These are phyloP conservation scores for Tulasnella calospora DNA, from an alignment of 768 basidiomycete genomes.

Conservation along the genomic window DNA sequence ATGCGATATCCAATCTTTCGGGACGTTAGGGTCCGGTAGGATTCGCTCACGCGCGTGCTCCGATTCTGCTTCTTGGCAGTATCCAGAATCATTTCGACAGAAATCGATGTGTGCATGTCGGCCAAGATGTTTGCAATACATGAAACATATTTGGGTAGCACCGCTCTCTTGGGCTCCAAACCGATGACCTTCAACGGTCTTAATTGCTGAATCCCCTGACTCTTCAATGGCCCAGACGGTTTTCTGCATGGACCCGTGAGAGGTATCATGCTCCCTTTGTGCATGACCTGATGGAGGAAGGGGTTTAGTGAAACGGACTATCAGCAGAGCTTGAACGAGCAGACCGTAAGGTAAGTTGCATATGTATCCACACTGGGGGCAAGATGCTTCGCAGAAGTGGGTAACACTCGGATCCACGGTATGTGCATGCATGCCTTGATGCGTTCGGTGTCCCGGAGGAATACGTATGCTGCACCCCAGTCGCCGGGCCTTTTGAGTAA, in stretches of 20 bases:
- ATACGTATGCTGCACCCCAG: constrained; percentile 15
- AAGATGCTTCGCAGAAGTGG: constrained; percentile 22
- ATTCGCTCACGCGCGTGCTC: constrained; percentile 47
- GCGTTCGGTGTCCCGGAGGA: not conserved
- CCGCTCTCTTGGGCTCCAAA: constrained; percentile 12
- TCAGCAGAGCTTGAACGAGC: not conserved
- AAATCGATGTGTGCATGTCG: constrained; percentile 22
- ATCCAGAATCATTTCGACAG: not conserved
- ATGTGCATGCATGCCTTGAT: constrained; percentile 17
- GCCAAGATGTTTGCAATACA: constrained; percentile 9
- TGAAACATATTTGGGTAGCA: constrained; percentile 6
- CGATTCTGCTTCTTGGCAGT: constrained; percentile 38
- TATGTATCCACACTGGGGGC: constrained; percentile 22
- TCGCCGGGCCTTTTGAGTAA: constrained; percentile 19
- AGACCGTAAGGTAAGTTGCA: constrained; percentile 21
- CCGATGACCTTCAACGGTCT: constrained; percentile 7
- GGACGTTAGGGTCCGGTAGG: constrained; percentile 43
- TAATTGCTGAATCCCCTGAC: not conserved
- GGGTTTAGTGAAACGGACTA: not conserved
- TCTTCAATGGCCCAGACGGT: constrained; percentile 21
- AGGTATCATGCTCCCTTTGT: constrained; percentile 21
- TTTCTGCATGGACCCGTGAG: constrained; percentile 25
- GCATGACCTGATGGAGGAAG: not conserved
- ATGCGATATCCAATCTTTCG: constrained; percentile 56
- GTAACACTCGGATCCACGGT: not conserved